Conservation (phyloP, 78 protist species). For the Dictyostelium brefeldianum region DNA sequence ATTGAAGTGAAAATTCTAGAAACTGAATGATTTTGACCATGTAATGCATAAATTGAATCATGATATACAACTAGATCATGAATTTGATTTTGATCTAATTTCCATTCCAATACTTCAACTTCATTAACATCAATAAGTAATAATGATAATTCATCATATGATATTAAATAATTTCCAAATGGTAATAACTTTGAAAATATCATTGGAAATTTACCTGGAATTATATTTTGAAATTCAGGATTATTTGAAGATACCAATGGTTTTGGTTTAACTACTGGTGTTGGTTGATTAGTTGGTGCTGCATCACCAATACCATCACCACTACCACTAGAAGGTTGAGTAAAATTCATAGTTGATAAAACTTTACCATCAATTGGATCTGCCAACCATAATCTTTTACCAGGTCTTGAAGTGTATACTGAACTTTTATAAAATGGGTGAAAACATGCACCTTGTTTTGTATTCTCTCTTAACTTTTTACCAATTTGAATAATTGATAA, state of each 20-base stretch:
- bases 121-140: slow-evolving; percentile 51
- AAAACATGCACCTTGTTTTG: slow-evolving; percentile 79
- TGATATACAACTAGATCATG: slow-evolving; percentile 41
- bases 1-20: slow-evolving; percentile 56
- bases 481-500: slow-evolving; percentile 28
- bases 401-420: slow-evolving; percentile 61
- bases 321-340: neutral
- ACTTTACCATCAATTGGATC: slow-evolving; percentile 67
- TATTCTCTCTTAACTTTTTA: slow-evolving; percentile 64
- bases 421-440: slow-evolving; percentile 42
- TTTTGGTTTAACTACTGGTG: neutral
- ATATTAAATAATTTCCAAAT: slow-evolving; percentile 46
- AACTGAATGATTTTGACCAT: slow-evolving; percentile 46
- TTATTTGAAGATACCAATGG: neutral
- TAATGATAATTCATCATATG: slow-evolving; percentile 55
- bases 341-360: slow-evolving; percentile 67
- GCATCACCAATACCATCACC: slow-evolving; percentile 17
- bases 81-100: slow-evolving; percentile 27
- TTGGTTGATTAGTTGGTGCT: neutral
- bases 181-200: slow-evolving; percentile 57
- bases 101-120: slow-evolving; percentile 72
- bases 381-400: slow-evolving; percentile 65
- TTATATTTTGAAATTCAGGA: neutral
- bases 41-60: slow-evolving; percentile 54
- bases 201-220: neutral